Evolutionary conservation across 2,329 filamentous ascomycete genomes (phyloP).

Genomic region (Neospermospora avenae): DNA sequence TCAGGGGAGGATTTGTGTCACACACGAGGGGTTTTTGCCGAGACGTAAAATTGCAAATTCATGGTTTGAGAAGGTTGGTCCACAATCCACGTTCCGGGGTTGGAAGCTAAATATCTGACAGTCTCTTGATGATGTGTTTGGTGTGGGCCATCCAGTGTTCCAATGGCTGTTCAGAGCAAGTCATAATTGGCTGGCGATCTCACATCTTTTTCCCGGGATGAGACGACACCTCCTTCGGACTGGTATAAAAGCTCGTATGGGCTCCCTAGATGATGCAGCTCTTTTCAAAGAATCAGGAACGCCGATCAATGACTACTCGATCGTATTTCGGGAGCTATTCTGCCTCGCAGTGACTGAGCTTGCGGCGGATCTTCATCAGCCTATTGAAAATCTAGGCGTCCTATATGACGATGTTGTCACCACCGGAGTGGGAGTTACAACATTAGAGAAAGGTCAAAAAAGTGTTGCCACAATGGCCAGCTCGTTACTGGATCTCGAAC

Average conservation of each 20-base stretch:
- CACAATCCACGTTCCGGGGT: background rate
- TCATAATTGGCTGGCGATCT: conserved; percentile 70
- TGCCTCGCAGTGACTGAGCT: conserved; percentile 76
- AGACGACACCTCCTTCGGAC: conserved; percentile 61
- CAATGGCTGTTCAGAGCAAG: conserved; percentile 85
- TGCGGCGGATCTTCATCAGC: conserved; percentile 61
- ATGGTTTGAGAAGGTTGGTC: conserved; percentile 61
- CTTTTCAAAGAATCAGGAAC: conserved; percentile 53
- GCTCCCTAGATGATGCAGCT: conserved; percentile 40
- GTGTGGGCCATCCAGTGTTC: conserved; percentile 73
- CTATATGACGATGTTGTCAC: conserved; percentile 74
- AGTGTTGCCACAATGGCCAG: conserved; percentile 11
- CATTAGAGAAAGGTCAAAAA: conserved; percentile 10
- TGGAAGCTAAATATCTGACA: conserved; percentile 19
- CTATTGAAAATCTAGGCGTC: conserved; percentile 61
- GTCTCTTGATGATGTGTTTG: conserved; percentile 71
- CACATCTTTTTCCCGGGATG: conserved; percentile 69
- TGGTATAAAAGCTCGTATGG: conserved; percentile 30
- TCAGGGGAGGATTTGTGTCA: conserved; percentile 64
- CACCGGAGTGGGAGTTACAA: conserved; percentile 47
- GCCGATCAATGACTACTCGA: conserved; percentile 65
- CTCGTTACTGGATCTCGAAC: conserved; percentile 15
- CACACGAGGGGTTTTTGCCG: conserved; percentile 65
- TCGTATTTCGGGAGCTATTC: conserved; percentile 78
- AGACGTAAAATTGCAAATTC: conserved; percentile 76